These are phyloP conservation scores for Akanthomyces lecanii DNA, from an alignment of 2,329 filamentous ascomycete genomes.

Conservation along the genomic window DNA sequence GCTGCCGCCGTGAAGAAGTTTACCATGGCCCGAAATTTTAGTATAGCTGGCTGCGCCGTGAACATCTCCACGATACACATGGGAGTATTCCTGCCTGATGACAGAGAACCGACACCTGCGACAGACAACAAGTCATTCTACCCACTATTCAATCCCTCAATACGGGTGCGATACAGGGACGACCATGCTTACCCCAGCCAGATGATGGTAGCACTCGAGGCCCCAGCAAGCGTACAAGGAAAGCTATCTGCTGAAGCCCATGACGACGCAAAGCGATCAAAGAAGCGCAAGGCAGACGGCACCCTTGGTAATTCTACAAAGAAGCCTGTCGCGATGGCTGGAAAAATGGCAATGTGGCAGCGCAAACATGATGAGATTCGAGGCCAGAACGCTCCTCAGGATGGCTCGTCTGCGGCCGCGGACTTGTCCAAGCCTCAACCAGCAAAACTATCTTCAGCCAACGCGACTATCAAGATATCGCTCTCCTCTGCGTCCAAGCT, in stretches of 20 bases:
- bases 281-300: conserved; percentile 52
- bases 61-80: conserved; percentile 72
- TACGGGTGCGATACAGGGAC: conserved; percentile 74
- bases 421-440: background rate
- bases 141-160: conserved; percentile 62
- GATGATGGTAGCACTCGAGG: conserved; percentile 52
- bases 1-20: conserved; percentile 69
- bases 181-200: conserved; percentile 67
- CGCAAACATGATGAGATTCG: conserved; percentile 40
- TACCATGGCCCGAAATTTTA: conserved; percentile 68
- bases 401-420: background rate
- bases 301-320: conserved; percentile 30
- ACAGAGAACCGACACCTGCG: conserved; percentile 51
- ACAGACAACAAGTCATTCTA: conserved; percentile 64
- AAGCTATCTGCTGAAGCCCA: conserved; percentile 20
- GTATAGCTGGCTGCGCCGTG: conserved; percentile 69
- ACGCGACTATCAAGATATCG: conserved; percentile 20
- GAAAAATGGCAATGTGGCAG: conserved; percentile 43
- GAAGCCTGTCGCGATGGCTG: conserved; percentile 38
- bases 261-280: conserved; percentile 37
- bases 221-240: conserved; percentile 29
- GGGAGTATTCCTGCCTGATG: conserved; percentile 76
- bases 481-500: conserved; percentile 16
- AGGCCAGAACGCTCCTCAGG: conserved; percentile 13
- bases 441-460: conserved; percentile 16